phyloP scores from a whole-genome alignment of 495 filamentous ascomycete species.

The Thermochaetoides thermophila region DNA sequence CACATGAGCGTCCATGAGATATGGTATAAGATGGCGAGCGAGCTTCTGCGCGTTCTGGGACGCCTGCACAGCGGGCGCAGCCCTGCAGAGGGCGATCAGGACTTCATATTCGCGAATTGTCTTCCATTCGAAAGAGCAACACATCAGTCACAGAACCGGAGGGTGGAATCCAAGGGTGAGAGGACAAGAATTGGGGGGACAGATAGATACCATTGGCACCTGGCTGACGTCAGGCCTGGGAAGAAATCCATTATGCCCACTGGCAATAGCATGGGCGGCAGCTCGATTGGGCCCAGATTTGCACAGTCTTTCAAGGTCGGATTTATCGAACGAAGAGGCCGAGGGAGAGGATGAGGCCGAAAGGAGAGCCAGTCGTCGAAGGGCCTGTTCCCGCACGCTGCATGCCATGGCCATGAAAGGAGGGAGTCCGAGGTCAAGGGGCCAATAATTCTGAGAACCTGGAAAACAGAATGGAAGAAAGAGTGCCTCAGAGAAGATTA shows the following conservation, averaged over 20 bases:
- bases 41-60: slow-evolving; percentile 59
- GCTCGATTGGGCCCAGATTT: slow-evolving; percentile 34
- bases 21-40: slow-evolving; percentile 56
- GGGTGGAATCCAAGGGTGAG: too few relatives aligned
- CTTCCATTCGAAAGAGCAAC: slow-evolving; percentile 20
- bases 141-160: too few relatives aligned
- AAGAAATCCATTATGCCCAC: slow-evolving; percentile 15
- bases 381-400: slow-evolving; percentile 45
- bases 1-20: slow-evolving; percentile 65
- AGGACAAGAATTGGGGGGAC: not conserved
- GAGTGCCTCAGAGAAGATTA: too few relatives aligned
- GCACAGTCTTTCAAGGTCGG: slow-evolving; percentile 50
- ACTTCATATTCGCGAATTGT: slow-evolving; percentile 75
- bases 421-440: too few relatives aligned
- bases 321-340: slow-evolving; percentile 41
- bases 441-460: too few relatives aligned
- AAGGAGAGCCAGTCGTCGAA: slow-evolving; percentile 56
- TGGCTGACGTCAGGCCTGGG: slow-evolving; percentile 21
- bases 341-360: slow-evolving; percentile 35
- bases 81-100: slow-evolving; percentile 75
- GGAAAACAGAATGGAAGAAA: too few relatives aligned
- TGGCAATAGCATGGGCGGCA: slow-evolving; percentile 16
- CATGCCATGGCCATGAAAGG: slow-evolving; percentile 29
- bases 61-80: slow-evolving; percentile 54
- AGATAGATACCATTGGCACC: slow-evolving; percentile 35